Conservation (phyloP, 225 moss, liverwort and hornwort species). For the Pseudoscleropodium purum region DNA sequence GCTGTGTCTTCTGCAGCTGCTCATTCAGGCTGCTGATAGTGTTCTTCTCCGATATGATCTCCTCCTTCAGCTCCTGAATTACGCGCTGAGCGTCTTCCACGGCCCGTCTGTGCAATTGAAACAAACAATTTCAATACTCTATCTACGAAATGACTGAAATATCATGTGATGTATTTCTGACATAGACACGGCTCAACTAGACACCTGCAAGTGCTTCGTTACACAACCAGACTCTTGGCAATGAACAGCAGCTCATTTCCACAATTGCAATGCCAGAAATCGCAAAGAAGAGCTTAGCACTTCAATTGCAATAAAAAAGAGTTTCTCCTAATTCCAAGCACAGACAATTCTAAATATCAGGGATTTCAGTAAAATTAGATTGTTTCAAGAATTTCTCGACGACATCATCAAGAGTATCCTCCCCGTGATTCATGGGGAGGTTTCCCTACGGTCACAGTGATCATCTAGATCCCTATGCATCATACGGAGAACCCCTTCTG, state of each 20-base stretch:
- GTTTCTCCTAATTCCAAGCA: not conserved
- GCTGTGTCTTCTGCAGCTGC: conserved; percentile 81
- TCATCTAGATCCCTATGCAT: not conserved
- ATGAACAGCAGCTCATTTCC: not conserved
- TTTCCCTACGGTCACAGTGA: not conserved
- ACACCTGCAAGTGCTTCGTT: not conserved
- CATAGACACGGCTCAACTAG: not conserved
- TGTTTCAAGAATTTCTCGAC: not conserved
- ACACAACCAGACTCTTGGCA: not conserved
- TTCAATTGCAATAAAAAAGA: not conserved
- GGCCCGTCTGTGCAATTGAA: conserved; percentile 34
- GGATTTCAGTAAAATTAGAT: not conserved
- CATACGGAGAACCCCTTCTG: not conserved
- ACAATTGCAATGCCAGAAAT: not conserved
- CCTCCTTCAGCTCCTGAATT: conserved; percentile 75
- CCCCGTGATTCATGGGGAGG: not conserved
- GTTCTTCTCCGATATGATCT: conserved; percentile 58
- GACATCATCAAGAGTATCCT: not conserved
- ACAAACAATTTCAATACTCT: not conserved
- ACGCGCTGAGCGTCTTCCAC: conserved; percentile 74
- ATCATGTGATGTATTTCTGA: not conserved
- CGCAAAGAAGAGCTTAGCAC: not conserved
- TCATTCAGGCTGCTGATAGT: conserved; percentile 58
- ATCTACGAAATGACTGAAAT: not conserved
- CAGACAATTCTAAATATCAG: not conserved